Evolutionary conservation across 441 rosid genomes (phyloP).

Genomic region (Hura crepitans): DNA sequence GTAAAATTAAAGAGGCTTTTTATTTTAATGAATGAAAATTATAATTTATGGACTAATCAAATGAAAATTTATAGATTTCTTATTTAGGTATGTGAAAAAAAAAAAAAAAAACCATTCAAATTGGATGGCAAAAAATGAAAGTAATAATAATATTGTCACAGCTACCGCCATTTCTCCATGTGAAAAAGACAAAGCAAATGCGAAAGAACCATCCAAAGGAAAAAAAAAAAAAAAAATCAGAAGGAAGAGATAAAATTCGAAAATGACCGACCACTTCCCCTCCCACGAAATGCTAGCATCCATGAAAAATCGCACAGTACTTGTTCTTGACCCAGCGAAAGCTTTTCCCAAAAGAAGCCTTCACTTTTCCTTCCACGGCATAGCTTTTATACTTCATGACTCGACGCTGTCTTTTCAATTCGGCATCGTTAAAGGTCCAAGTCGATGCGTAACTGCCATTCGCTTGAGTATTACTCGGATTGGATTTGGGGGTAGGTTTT

Average conservation of each 20-base stretch:
- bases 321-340: constrained; percentile 39
- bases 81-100: too few relatives aligned
- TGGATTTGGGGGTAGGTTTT: too few relatives aligned
- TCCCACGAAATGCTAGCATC: constrained; percentile 15
- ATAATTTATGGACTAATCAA: too few relatives aligned
- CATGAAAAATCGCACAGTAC: constrained; percentile 28
- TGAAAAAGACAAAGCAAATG: too few relatives aligned
- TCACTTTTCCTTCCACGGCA: constrained; percentile 29
- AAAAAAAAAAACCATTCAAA: too few relatives aligned
- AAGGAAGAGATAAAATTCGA: not conserved
- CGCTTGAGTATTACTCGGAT: not conserved
- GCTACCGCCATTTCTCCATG: too few relatives aligned
- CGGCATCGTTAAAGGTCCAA: constrained; percentile 23
- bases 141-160: too few relatives aligned
- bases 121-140: too few relatives aligned
- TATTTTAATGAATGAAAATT: too few relatives aligned
- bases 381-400: constrained; percentile 36
- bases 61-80: too few relatives aligned
- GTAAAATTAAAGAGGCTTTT: too few relatives aligned
- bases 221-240: not conserved
- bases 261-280: not conserved
- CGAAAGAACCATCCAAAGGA: too few relatives aligned
- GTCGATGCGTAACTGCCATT: not conserved
- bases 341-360: constrained; percentile 27
- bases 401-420: constrained; percentile 36